Base-by-base conservation (phyloP, 345 rosid species). In the Carallia brachiata region DNA sequence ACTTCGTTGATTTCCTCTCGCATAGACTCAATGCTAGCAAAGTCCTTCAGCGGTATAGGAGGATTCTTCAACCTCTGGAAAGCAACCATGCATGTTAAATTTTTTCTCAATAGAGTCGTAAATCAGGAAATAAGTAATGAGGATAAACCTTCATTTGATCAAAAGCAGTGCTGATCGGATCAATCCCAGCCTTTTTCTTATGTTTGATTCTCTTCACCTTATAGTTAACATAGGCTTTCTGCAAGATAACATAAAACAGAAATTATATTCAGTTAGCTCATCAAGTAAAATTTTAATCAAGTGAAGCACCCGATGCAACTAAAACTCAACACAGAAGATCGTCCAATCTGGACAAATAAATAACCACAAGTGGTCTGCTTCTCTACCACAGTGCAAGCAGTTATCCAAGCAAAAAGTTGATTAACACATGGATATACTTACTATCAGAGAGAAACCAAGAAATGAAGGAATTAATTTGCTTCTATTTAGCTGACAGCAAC, bases 1-100 rank as follows among this genome's bases (percentile, higher is more conserved):
- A 93, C 97, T 83, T 93, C 98, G 72, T 90, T 86, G 78, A 93
- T 93, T 83, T 93, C 98, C 82, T 93, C 97, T 81, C 88, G 86
- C 98, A 90, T 93, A 71, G 97, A 93, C 62, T 93, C 98, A 69
- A 93, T 70, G 82, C 98, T 93, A 74, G 98, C 88, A 85, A 93
- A 93, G 73, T 86, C 87, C 72, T 84, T 85, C 79, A 93, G 81
- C 0, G 92, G 97, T 65, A 93, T 93, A 6, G 97, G 96, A 64
- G 97, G 98, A 85, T 83, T 93, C 84, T 93, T 93, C 82, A 93
- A 97, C 83, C 98, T 88, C 97, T 88, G 78, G 71, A 81, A 57
- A 76, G 40, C 61, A 74, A 63, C 47, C 28, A 66, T 32, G 52
- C 30, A 65, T 56, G 44, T 66, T 72, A 65, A 61, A 61, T 66